Base-by-base conservation (phyloP, 805 yeast species). In the Candida jianshihensis region DNA sequence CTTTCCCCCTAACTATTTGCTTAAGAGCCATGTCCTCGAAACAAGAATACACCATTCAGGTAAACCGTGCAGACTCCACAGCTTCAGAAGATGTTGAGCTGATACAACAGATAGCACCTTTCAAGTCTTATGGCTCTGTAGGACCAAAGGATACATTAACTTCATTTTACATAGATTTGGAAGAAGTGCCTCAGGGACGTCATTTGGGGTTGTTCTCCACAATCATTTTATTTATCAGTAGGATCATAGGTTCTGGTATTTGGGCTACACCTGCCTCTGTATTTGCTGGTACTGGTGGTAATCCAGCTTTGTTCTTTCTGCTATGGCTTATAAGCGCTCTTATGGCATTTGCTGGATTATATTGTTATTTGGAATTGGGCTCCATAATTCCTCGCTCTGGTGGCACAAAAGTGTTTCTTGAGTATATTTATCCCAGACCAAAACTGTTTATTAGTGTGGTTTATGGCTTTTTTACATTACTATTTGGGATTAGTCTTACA, bases 191-290 rank as follows among this genome's bases (percentile, higher is more conserved):
- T 1, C 87, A 80, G 46, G 90, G 90, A 1, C 62, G 90, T 26
- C 87, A 81, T 56, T 54, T 83, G 41, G 90, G 90, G 0, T 54
- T 80, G 3, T 79, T 71, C 46, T 76, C 87, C 6, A 78, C 85
- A 0, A 66, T 78, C 28, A 68, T 79, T 30, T 58, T 81, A 39
- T 78, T 80, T 47, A 67, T 83, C 6, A 75, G 85, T 13, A 61
- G 89, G 41, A 82, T 83, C 29, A 62, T 83, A 11, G 92, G 94
- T 0, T 78, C 88, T 0, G 92, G 92, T 0, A 81, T 83, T 8
- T 79, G 82, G 61, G 80, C 88, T 7, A 73, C 79, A 1, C 81
- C 89, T 0, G 71, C 83, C 15, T 72, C 79, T 19, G 73, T 82
- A 21, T 79, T 73, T 48, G 69, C 41, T 14, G 81, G 79, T 44